Evolutionary conservation across 208 protist genomes (phyloP).

Genomic region (Crithidia acanthocephali): DNA sequence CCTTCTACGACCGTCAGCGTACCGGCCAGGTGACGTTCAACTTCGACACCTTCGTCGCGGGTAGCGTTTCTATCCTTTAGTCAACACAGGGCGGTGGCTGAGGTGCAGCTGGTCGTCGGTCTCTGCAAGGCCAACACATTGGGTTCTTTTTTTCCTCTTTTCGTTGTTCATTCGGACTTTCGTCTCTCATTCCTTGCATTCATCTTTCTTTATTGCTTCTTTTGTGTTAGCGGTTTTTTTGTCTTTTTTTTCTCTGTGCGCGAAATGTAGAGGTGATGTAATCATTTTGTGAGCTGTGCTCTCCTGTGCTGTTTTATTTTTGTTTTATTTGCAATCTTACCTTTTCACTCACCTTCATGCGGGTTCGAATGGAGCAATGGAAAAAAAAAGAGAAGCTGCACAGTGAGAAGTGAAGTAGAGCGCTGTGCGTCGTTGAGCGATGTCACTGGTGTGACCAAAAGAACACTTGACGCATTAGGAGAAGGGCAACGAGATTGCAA

Average conservation of each 20-base stretch:
- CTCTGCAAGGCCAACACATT: no score
- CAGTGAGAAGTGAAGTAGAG: no score
- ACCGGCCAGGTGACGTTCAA: slow-evolving; percentile 74
- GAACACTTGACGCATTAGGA: no score
- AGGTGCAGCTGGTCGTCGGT: no score
- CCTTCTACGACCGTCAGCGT: slow-evolving; percentile 74
- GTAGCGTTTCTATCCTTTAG: slow-evolving; percentile 63
- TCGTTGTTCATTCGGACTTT: no score
- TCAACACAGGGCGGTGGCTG: no score
- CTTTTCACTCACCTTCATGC: not conserved
- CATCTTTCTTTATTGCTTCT: not conserved
- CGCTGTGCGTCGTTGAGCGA: no score
- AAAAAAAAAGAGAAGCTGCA: no score
- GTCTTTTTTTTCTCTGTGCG: slow-evolving; percentile 9
- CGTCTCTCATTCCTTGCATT: slow-evolving; percentile 2
- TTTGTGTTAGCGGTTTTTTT: not conserved
- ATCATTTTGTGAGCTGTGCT: not conserved
- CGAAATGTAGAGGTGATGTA: slow-evolving; percentile 2
- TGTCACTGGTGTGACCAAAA: no score
- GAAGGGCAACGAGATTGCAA: no score
- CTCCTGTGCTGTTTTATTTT: slow-evolving; percentile 6
- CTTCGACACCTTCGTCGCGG: slow-evolving; percentile 74
- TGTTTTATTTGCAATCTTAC: not conserved
- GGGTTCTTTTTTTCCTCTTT: no score
- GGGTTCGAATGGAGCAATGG: no score